phyloP scores from a whole-genome alignment of 805 yeast species.

The Cyberlindnera samutprakarnensis region DNA sequence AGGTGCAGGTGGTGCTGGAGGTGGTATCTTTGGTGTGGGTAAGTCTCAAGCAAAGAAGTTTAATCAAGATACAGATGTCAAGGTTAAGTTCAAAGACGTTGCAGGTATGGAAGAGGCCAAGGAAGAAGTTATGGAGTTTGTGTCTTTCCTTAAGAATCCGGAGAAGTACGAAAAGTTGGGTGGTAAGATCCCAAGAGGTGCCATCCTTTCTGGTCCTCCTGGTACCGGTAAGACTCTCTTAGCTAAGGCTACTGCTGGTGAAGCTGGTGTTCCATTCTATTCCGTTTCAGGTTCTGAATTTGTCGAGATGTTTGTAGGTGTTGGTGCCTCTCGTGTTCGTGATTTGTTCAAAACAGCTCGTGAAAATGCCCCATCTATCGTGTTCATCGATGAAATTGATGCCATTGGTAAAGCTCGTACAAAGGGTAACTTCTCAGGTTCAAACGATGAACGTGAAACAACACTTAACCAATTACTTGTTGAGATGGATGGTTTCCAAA shows the following conservation, averaged over 20 bases:
- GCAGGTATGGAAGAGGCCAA: constrained; percentile 98
- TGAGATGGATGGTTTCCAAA: constrained; percentile 97
- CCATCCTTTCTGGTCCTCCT: constrained; percentile 95
- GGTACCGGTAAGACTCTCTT: constrained; percentile 98
- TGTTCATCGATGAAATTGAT: constrained; percentile 98
- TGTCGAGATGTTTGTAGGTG: constrained; percentile 99
- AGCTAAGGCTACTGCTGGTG: constrained; percentile 99
- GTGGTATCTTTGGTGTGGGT: constrained; percentile 85
- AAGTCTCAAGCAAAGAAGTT: constrained; percentile 86
- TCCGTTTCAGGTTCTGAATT: constrained; percentile 97
- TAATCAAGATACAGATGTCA: constrained; percentile 87
- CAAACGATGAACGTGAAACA: constrained; percentile 95
- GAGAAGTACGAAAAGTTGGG: constrained; percentile 86
- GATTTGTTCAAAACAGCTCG: constrained; percentile 90
- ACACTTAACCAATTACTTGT: constrained; percentile 92
- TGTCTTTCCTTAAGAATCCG: constrained; percentile 85
- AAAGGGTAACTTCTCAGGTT: constrained; percentile 66
- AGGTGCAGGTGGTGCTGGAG: constrained; percentile 41
- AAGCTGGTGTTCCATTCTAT: constrained; percentile 95
- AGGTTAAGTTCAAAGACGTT: constrained; percentile 85
- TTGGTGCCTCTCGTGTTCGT: constrained; percentile 97
- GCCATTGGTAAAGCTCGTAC: constrained; percentile 95
- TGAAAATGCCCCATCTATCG: constrained; percentile 88
- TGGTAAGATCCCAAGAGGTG: constrained; percentile 97
- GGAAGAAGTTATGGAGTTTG: constrained; percentile 97